Evolutionary conservation across 208 protist genomes (phyloP), one percentile per base, ranked within the genome.

Genomic region (Herpetomonas tarakana): DNA sequence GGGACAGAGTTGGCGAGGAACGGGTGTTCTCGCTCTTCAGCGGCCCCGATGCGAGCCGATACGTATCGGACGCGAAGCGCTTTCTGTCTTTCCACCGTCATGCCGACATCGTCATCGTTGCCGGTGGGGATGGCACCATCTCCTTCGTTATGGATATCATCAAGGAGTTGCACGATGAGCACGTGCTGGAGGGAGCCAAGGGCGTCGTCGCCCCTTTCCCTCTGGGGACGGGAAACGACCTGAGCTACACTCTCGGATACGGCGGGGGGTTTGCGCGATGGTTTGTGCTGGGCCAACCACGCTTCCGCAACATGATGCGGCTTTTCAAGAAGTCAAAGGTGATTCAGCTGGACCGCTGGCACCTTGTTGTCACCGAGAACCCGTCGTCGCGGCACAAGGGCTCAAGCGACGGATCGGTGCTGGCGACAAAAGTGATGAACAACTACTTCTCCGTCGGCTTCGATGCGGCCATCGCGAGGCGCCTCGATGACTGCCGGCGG

Each of bases 381-480:
- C 31, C 39, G 11, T 18, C 19, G 38, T 38, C 39, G 4, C 50
- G 39, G 51, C 6, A 38, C 28, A 35, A 18, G 7, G 21, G 35
- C 4, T 49, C 27, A 0, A 7, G 21, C 22, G n/a, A 4, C 4
- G 45, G 21, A 3, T 9, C 21, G 11, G 41, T 52, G 31, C 31
- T 27, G 2, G 1, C n/a, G 18, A 29, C 22, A 0, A 47, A 76
- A 18, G 52, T 73, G 2, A 71, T 86, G 55, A 86, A 81, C 68
- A 86, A 90, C 59, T 90, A 86, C 60, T 86, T 90, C 53, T 86
- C 79, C 22, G 62, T 90, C 47, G 73, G 83, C 26, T 86, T 86
- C 41, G 83, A 90, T 52, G 83, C 79, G 0, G 62, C 57, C 4
- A 68, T 83, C 31, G 79, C 73, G 4, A 65, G 56, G 31, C 30